These are phyloP conservation scores for Geotrichum citri-aurantii DNA, from an alignment of 1,139 yeast species.

Conservation along the genomic window DNA sequence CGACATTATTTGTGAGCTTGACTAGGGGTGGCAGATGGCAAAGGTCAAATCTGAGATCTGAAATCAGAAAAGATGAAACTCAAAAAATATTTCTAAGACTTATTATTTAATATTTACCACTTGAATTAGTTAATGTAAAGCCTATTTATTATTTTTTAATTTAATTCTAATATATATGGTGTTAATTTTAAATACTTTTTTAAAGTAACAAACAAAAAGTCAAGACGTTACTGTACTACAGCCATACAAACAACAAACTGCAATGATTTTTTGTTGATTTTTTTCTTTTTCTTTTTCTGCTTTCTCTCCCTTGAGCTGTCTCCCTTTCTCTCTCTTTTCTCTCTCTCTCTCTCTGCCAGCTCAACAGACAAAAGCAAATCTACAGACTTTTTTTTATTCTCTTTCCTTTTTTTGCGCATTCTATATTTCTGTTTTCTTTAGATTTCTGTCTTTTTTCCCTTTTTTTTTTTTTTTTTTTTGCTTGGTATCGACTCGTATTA, in stretches of 20 bases:
- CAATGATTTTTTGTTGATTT: not conserved
- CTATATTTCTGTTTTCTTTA: not conserved
- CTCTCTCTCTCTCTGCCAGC: not conserved
- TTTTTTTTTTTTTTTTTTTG: not conserved
- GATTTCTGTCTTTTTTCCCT: not conserved
- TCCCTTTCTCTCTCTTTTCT: not conserved
- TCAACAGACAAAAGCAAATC: not conserved
- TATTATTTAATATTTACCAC: not conserved
- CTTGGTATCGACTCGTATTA: not conserved
- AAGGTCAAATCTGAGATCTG: not conserved
- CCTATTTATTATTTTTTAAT: no score
- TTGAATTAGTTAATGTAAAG: not conserved
- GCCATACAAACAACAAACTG: not conserved
- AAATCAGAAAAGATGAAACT: not conserved
- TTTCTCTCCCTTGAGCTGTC: not conserved
- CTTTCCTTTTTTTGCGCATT: not conserved
- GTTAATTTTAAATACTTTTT: no score
- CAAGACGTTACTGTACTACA: no score
- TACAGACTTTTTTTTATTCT: not conserved
- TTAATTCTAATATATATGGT: no score
- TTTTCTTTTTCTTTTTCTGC: not conserved
- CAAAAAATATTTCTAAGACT: not conserved
- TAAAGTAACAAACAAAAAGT: no score
- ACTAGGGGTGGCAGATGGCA: not conserved
- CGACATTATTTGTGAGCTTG: not conserved